These are phyloP conservation scores for Trametes coccinea DNA, from an alignment of 768 basidiomycete genomes.

Conservation along the genomic window DNA sequence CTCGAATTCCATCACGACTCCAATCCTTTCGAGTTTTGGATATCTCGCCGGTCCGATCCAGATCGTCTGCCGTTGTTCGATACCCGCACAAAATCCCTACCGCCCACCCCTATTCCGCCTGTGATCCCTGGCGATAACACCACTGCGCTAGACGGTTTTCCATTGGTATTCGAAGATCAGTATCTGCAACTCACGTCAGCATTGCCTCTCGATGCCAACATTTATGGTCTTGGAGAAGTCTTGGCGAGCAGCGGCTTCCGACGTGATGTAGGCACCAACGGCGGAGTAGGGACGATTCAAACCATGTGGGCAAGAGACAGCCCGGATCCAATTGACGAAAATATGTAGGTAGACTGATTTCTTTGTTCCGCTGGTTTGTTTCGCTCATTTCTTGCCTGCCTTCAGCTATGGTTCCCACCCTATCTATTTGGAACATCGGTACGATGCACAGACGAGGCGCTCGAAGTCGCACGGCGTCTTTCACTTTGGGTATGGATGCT, in stretches of 20 bases:
- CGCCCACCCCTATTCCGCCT: slow-evolving; percentile 58
- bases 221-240: slow-evolving; percentile 79
- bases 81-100: slow-evolving; percentile 63
- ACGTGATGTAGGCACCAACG: slow-evolving; percentile 53
- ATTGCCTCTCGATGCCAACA: slow-evolving; percentile 64
- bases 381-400: background rate
- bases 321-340: slow-evolving; percentile 64
- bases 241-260: slow-evolving; percentile 69
- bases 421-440: slow-evolving; percentile 74
- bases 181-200: slow-evolving; percentile 76
- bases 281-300: slow-evolving; percentile 57
- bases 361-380: background rate
- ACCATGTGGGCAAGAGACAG: slow-evolving; percentile 68
- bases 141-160: slow-evolving; percentile 62
- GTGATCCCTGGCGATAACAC: slow-evolving; percentile 50
- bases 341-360: slow-evolving; percentile 46
- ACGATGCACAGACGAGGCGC: slow-evolving; percentile 46
- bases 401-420: slow-evolving; percentile 68
- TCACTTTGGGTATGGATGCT: slow-evolving; percentile 53
- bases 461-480: slow-evolving; percentile 78
- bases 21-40: slow-evolving; percentile 78
- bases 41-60: slow-evolving; percentile 65
- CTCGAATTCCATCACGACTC: slow-evolving; percentile 67
- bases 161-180: slow-evolving; percentile 77
- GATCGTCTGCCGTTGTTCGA: slow-evolving; percentile 63